These are phyloP conservation scores for Starmerella powellii DNA, from an alignment of 805 yeast genomes.

Conservation along the genomic window DNA sequence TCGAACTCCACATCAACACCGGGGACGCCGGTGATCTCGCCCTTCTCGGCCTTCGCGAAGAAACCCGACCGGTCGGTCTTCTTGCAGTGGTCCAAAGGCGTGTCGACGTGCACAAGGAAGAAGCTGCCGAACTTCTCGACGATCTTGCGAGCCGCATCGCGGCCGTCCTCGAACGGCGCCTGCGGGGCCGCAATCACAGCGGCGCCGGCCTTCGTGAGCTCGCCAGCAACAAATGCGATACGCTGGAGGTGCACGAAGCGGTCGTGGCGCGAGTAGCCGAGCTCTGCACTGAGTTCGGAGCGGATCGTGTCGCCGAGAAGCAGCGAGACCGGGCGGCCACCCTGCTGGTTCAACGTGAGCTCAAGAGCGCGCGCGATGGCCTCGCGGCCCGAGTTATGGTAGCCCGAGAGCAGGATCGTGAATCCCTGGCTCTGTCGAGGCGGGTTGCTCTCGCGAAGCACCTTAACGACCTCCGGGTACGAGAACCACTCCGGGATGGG, in stretches of 20 bases:
- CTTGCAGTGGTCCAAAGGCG: slow-evolving; percentile 38
- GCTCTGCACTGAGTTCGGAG: slow-evolving; percentile 32
- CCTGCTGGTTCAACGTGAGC: slow-evolving; percentile 81
- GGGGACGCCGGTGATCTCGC: slow-evolving; percentile 38
- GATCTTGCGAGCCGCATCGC: slow-evolving; percentile 34
- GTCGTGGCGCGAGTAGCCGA: slow-evolving; percentile 33
- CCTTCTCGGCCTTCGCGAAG: slow-evolving; percentile 36
- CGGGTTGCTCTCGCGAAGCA: slow-evolving; percentile 83
- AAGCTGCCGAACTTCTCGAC: slow-evolving; percentile 42
- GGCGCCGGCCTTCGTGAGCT: slow-evolving; percentile 77
- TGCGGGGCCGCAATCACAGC: slow-evolving; percentile 67
- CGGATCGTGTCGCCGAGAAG: slow-evolving; percentile 38
- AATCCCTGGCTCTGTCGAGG: slow-evolving; percentile 87
- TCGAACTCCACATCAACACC: slow-evolving; percentile 39
- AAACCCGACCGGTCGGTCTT: slow-evolving; percentile 41
- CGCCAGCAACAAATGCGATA: slow-evolving; percentile 55
- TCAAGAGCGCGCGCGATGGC: slow-evolving; percentile 73
- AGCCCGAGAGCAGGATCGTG: slow-evolving; percentile 54
- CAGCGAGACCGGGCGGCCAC: slow-evolving; percentile 67
- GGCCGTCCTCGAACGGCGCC: slow-evolving; percentile 36
- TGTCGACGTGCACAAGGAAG: slow-evolving; percentile 40
- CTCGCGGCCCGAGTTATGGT: slow-evolving; percentile 46
- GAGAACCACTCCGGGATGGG: slow-evolving; percentile 96
- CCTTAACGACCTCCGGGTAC: slow-evolving; percentile 88
- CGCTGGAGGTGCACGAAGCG: slow-evolving; percentile 34